These are phyloP conservation scores for Aristolochia fimbriata DNA, from an alignment of 164 flowering plant species.

Conservation along the genomic window DNA sequence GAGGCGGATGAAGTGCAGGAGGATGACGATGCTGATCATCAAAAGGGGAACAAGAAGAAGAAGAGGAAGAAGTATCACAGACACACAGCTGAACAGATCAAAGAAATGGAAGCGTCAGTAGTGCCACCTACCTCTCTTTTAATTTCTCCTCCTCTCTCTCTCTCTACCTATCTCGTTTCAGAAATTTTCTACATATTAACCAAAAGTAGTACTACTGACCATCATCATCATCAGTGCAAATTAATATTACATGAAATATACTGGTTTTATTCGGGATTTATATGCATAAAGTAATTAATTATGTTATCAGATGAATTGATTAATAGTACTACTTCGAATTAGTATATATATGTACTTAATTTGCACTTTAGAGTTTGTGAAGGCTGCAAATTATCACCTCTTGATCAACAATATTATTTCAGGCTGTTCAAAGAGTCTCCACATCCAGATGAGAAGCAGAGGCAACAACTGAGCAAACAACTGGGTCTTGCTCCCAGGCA, in stretches of 20 bases:
- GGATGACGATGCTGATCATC: conserved; percentile 21
- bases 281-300: no score
- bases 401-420: conserved; percentile 7
- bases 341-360: no score
- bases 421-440: conserved; percentile 96
- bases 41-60: conserved; percentile 47
- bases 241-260: background rate
- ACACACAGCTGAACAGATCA: conserved; percentile 86
- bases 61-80: conserved; percentile 94
- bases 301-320: no score
- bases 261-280: background rate
- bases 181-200: no score
- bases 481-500: conserved; percentile 96
- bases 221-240: background rate
- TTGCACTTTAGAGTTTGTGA: no score
- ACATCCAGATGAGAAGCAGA: conserved; percentile 99
- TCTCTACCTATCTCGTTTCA: no score
- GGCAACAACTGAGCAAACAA: conserved; percentile 91
- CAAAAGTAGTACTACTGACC: no score
- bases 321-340: no score
- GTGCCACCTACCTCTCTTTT: background rate
- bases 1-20: conserved; percentile 27
- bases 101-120: conserved; percentile 96
- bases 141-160: conserved; percentile 1
- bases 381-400: background rate